phyloP scores from a whole-genome alignment of 2,329 filamentous ascomycete species.

The Ascochyta rabiei region DNA sequence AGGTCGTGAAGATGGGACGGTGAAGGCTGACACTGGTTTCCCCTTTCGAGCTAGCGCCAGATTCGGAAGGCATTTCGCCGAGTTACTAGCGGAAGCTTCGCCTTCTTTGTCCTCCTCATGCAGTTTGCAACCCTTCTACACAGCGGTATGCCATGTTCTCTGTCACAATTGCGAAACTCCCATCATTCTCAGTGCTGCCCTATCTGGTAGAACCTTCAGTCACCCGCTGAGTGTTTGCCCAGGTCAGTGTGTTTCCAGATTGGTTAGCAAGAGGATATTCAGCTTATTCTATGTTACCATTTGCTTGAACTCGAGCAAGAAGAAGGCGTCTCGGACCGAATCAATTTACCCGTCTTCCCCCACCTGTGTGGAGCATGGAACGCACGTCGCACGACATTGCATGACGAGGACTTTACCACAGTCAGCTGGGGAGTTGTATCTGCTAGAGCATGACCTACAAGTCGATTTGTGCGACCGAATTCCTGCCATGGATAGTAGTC shows the following conservation, averaged over 20 bases:
- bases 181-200: background rate
- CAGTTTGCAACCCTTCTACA: slow-evolving; percentile 3
- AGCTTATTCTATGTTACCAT: background rate
- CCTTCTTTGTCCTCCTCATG: slow-evolving; percentile 8
- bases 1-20: background rate
- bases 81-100: slow-evolving; percentile 16
- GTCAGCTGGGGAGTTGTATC: slow-evolving; percentile 8
- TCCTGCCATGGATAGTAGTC: background rate
- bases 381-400: slow-evolving; percentile 14
- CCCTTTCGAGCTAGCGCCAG: background rate
- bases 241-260: background rate
- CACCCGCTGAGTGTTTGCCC: background rate
- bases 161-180: background rate
- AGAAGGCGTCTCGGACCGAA: slow-evolving; percentile 12
- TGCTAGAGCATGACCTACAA: slow-evolving; percentile 9
- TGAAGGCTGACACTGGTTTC: background rate
- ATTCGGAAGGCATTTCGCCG: slow-evolving; percentile 1
- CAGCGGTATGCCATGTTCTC: background rate
- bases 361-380: slow-evolving; percentile 12
- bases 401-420: slow-evolving; percentile 9
- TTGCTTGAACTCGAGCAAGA: background rate
- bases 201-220: background rate
- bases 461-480: background rate
- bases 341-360: slow-evolving; percentile 12
- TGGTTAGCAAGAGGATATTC: background rate